Evolutionary conservation across 2,329 filamentous ascomycete species (phyloP).

Genomic region (Dendryphion nanum): DNA sequence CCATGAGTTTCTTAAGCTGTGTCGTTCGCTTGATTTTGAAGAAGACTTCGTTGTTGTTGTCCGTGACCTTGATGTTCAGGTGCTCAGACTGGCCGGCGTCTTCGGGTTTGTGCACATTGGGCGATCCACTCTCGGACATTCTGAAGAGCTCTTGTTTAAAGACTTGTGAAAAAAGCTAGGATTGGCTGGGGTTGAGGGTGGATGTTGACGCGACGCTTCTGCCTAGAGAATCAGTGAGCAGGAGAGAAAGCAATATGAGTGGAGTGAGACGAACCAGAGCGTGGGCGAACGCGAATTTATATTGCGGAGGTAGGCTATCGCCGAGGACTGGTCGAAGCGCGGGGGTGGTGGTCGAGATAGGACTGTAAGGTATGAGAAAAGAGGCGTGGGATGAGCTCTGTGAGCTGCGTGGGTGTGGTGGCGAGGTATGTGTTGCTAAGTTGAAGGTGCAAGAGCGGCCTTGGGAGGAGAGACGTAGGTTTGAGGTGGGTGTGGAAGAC

Average conservation of each 20-base stretch:
- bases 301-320: constrained; percentile 6
- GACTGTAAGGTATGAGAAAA: constrained; percentile 13
- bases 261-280: constrained; percentile 20
- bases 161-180: neutral
- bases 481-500: constrained; percentile 10
- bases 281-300: constrained; percentile 14
- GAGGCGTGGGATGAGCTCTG: constrained; percentile 19
- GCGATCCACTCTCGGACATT: constrained; percentile 46
- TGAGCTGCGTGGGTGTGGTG: constrained; percentile 5
- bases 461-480: no score
- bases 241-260: constrained; percentile 15
- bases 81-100: constrained; percentile 66
- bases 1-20: constrained; percentile 96
- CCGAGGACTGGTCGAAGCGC: constrained; percentile 2
- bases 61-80: constrained; percentile 98
- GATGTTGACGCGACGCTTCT: no score
- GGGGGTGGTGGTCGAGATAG: constrained; percentile 13
- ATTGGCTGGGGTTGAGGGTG: neutral
- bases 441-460: no score
- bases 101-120: constrained; percentile 44
- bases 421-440: no score
- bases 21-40: constrained; percentile 99
- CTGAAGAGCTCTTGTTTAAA: constrained; percentile 1
- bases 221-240: no score
- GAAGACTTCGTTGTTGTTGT: constrained; percentile 99